Percentiles rank a stretch among this genome's conserved stretches.
Evolutionary conservation across 169 alveolate species (phyloP).

Genomic region (Eimeria sp.): DNA sequence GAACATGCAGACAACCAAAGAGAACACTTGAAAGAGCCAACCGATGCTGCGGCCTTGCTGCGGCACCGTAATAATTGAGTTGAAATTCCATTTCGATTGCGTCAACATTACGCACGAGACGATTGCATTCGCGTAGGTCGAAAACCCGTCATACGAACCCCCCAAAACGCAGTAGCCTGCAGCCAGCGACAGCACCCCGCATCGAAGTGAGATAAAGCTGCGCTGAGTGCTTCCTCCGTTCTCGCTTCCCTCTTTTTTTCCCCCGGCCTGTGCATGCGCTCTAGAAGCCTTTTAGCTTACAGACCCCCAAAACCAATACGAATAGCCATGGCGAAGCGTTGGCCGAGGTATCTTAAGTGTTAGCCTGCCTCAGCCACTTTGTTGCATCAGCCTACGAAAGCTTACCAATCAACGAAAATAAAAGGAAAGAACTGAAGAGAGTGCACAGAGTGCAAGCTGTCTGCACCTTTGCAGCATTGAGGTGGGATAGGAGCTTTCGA

Average conservation of each 20-base stretch:
- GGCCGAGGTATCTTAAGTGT: background rate
- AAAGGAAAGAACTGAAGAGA: slow-evolving; percentile 43
- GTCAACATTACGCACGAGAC: slow-evolving; percentile 74
- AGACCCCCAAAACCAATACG: background rate
- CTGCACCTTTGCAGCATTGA: slow-evolving; percentile 55
- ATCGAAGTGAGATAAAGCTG: background rate
- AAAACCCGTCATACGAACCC: slow-evolving; percentile 55
- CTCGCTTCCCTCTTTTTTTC: background rate
- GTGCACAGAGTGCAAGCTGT: slow-evolving; percentile 60
- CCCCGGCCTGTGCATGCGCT: background rate
- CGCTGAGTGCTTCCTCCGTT: too few species aligned
- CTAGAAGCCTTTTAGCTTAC: background rate
- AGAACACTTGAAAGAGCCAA: slow-evolving; percentile 60
- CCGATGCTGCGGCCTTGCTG: slow-evolving; percentile 77
- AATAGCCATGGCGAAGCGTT: background rate
- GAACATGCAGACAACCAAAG: background rate
- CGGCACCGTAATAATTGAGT: slow-evolving; percentile 38
- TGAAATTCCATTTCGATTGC: slow-evolving; percentile 62
- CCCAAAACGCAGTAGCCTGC: slow-evolving; percentile 75
- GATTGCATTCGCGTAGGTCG: slow-evolving; percentile 52
- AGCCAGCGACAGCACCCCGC: background rate
- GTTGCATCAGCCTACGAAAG: background rate
- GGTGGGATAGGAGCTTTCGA: slow-evolving; percentile 65
- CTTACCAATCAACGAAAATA: slow-evolving; percentile 52
- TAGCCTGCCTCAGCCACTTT: background rate